Percentiles rank a stretch among this genome's conserved stretches.
phyloP scores from a whole-genome alignment of 169 alveolate species.

The Plasmodium chabaudi region DNA sequence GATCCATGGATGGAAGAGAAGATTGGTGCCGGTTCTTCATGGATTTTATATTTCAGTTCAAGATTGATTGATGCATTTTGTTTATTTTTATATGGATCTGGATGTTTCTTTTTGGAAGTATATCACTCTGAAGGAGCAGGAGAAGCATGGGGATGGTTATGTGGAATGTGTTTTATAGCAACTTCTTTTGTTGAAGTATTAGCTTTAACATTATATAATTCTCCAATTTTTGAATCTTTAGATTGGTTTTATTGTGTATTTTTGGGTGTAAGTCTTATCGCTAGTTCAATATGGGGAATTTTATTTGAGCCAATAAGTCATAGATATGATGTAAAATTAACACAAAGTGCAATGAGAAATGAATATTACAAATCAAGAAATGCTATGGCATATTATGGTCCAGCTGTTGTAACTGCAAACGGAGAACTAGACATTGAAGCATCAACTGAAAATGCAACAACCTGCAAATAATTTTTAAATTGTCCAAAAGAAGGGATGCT shows the following conservation, averaged over 20 bases:
- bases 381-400: slow-evolving; percentile 95
- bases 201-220: slow-evolving; percentile 84
- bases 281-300: slow-evolving; percentile 90
- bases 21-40: slow-evolving; percentile 89
- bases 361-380: slow-evolving; percentile 93
- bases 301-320: slow-evolving; percentile 92
- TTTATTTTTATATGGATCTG: slow-evolving; percentile 88
- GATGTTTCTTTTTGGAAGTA: slow-evolving; percentile 91
- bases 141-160: slow-evolving; percentile 94
- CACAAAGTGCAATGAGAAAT: slow-evolving; percentile 93
- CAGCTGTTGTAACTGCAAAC: slow-evolving; percentile 93
- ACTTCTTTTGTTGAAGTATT: slow-evolving; percentile 85
- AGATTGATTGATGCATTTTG: slow-evolving; percentile 88
- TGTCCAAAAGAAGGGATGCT: not conserved
- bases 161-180: slow-evolving; percentile 86
- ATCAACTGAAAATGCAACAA: slow-evolving; percentile 43
- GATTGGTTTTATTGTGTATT: slow-evolving; percentile 88
- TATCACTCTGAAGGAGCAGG: slow-evolving; percentile 94
- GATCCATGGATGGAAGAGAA: slow-evolving; percentile 90
- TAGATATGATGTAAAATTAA: slow-evolving; percentile 90
- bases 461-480: slow-evolving; percentile 40
- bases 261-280: slow-evolving; percentile 85
- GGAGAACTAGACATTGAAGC: slow-evolving; percentile 89
- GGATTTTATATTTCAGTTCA: slow-evolving; percentile 89
- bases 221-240: slow-evolving; percentile 79